Base-by-base conservation (phyloP, 345 rosid genomes). In the Noccaea bulbosa region DNA sequence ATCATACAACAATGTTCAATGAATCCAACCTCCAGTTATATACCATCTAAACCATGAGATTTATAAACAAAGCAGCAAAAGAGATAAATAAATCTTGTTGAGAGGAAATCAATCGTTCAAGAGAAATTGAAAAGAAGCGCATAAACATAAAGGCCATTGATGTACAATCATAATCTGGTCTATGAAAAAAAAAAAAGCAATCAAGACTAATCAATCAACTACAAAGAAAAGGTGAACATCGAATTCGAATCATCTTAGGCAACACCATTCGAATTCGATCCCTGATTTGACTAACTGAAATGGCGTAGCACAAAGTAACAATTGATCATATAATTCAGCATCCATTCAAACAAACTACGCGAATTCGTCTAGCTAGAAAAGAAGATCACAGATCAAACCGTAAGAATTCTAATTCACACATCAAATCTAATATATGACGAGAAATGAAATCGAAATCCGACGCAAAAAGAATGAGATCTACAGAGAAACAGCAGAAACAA, bases 381-480 rank as follows among this genome's bases (percentile, higher is more conserved):
- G 4, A 6, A 63, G 40, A 47, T 17, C 4, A 51, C 33, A 30
- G 8, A 11, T 0, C 46, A 49, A 20, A 48, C 44, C 60, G 1
- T n/a, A 40, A 16, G 37, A 57, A 39, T 17, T 14, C 4, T 16
- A 65, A 64, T 37, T 4, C 37, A 32, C 44, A 54, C 30, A 51
- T 14, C 47, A 14, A 62, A 34, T 20, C 46, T 9, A 20, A 17
- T 20, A 62, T 47, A 22, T 0, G 32, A 45, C 24, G 3, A 68
- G 33, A 32, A 53, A 37, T 0, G 2, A 71, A 40, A 72, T 39
- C 2, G 8, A 12, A 73, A 73, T 47, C 4, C 3, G 38, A 48
- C 17, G 6, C 5, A 49, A 27, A 11, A 12, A 47, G 46, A 53
- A 46, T 0, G 53, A 65, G 61, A 73, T 57, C 69, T 44, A 51